Conservation (phyloP, 2,329 filamentous ascomycete species). For the Colletotrichum tofieldiae region DNA sequence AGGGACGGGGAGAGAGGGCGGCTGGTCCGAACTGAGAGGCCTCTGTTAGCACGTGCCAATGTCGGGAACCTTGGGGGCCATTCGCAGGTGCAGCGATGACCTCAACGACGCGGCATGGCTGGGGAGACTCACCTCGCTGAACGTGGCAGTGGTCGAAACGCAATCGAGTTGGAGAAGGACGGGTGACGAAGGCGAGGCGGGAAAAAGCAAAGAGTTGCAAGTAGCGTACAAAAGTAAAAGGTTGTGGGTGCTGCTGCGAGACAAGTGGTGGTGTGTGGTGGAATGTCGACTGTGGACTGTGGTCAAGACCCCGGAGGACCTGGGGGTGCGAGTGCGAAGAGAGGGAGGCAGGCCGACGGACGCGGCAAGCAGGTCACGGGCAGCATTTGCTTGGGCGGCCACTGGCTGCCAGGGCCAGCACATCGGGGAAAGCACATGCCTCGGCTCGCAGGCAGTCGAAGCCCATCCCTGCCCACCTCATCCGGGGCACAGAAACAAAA, state of each 20-base stretch:
- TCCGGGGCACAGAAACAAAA: slow-evolving; percentile 12
- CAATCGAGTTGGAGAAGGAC: neutral
- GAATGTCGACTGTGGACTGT: neutral
- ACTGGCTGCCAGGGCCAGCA: neutral
- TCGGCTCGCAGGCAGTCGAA: slow-evolving; percentile 33
- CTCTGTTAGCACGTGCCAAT: slow-evolving; percentile 40
- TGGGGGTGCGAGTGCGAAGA: neutral
- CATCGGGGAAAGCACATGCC: slow-evolving; percentile 38
- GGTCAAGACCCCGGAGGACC: neutral
- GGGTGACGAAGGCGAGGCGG: neutral
- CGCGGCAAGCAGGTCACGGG: neutral
- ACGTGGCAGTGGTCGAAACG: neutral
- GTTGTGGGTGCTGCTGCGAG: neutral
- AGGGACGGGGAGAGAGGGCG: neutral
- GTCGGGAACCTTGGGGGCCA: slow-evolving; percentile 1
- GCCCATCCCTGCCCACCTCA: slow-evolving; percentile 2
- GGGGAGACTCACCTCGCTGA: neutral
- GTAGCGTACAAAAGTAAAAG: neutral
- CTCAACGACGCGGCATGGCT: slow-evolving; percentile 17
- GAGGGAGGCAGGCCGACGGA: neutral
- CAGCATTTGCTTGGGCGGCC: slow-evolving; percentile 8
- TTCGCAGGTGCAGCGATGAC: slow-evolving; percentile 7
- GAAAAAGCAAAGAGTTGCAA: slow-evolving; percentile 1
- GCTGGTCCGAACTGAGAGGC: slow-evolving; percentile 29
- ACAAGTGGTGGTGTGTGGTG: slow-evolving; percentile 1